Evolutionary conservation across 345 rosid genomes (phyloP).

Genomic region (Rhodamnia rubescens): DNA sequence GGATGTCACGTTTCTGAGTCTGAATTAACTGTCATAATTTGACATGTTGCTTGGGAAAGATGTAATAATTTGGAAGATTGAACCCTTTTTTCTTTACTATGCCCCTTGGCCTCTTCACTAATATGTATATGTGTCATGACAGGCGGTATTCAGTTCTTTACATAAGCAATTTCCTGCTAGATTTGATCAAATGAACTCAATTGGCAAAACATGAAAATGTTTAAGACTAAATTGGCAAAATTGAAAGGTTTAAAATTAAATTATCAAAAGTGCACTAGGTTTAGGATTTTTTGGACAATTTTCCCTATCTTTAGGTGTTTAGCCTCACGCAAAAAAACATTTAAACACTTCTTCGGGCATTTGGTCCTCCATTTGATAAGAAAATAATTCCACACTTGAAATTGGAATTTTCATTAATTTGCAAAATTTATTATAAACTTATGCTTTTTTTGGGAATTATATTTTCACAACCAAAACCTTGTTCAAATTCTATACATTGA

Average conservation of each 20-base stretch:
- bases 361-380: background rate
- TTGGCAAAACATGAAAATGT: too few relatives aligned
- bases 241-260: too few relatives aligned
- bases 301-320: background rate
- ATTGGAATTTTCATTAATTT: background rate
- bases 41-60: background rate
- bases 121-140: too few relatives aligned
- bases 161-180: too few relatives aligned
- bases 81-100: background rate
- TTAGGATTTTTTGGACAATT: too few relatives aligned
- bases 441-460: too few relatives aligned
- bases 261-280: too few relatives aligned
- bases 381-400: background rate
- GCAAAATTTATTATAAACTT: background rate
- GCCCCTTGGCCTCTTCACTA: background rate
- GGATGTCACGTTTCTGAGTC: background rate
- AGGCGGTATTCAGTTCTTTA: too few relatives aligned
- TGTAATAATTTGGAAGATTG: background rate
- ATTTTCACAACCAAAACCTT: too few relatives aligned
- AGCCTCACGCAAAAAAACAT: background rate
- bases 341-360: background rate
- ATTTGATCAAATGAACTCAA: too few relatives aligned
- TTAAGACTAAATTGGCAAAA: too few relatives aligned
- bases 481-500: too few relatives aligned
- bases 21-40: background rate